phyloP scores from a whole-genome alignment of 116 monocot genomes.

The Phalaenopsis hybrid region DNA sequence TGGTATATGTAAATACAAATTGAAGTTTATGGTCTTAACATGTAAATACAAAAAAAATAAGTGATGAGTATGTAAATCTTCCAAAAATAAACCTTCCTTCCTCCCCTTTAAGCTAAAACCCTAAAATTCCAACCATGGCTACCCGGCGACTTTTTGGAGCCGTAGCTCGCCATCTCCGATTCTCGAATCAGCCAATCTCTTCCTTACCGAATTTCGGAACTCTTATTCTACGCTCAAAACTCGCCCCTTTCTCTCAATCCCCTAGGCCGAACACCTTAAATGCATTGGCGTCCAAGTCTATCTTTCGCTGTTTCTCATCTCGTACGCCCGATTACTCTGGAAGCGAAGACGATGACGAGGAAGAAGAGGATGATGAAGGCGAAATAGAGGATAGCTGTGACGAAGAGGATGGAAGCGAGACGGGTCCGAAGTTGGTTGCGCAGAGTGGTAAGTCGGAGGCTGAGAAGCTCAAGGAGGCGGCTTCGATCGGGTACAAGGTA shows the following conservation, averaged over 20 bases:
- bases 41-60: too few species aligned
- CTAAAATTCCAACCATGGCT: slow-evolving; percentile 19
- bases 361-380: slow-evolving; percentile 19
- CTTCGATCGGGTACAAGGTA: slow-evolving; percentile 72
- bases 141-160: slow-evolving; percentile 34
- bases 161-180: slow-evolving; percentile 35
- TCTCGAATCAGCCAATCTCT: slow-evolving; percentile 14
- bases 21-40: too few species aligned
- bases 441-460: slow-evolving; percentile 59
- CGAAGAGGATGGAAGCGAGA: slow-evolving; percentile 15
- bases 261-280: not conserved
- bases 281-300: not conserved
- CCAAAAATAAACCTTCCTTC: not conserved
- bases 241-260: not conserved
- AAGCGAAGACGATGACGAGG: slow-evolving; percentile 23
- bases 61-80: too few species aligned
- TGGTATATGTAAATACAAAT: too few species aligned
- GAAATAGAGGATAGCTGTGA: slow-evolving; percentile 21
- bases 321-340: slow-evolving; percentile 14
- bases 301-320: slow-evolving; percentile 26
- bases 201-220: not conserved
- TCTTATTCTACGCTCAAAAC: slow-evolving; percentile 3
- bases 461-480: slow-evolving; percentile 61
- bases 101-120: not conserved
- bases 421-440: slow-evolving; percentile 16